phyloP scores from a whole-genome alignment of 306 rosid genomes.

The Corylus heterophylla region DNA sequence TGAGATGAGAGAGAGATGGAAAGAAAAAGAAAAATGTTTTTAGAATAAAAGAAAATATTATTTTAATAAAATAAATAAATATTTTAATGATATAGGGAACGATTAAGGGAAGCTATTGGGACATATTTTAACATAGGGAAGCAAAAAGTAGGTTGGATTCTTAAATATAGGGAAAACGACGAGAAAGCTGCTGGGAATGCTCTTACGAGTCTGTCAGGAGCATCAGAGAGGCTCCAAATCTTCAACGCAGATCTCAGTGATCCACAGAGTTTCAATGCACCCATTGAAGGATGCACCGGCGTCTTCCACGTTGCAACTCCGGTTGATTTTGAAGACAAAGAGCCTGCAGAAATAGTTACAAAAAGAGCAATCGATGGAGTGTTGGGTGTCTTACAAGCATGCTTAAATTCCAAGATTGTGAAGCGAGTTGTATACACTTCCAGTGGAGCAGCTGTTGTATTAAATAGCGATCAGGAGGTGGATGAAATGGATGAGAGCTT shows the following conservation, averaged over 20 bases:
- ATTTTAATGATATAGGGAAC: too few species aligned
- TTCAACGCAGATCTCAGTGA: conserved; percentile 47
- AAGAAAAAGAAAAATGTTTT: too few species aligned
- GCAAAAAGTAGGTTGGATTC: too few species aligned
- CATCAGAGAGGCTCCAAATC: conserved; percentile 49
- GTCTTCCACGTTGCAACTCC: conserved; percentile 61
- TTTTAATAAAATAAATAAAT: too few species aligned
- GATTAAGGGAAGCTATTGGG: too few species aligned
- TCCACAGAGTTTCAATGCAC: conserved; percentile 48
- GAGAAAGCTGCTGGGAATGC: too few species aligned
- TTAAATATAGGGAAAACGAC: too few species aligned
- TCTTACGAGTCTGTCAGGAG: conserved; percentile 49
- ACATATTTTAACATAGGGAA: too few species aligned
- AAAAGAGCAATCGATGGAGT: conserved; percentile 52
- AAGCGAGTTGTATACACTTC: conserved; percentile 67
- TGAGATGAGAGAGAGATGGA: too few species aligned
- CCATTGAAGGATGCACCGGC: conserved; percentile 56
- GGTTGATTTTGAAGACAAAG: conserved; percentile 26
- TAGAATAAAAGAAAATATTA: too few species aligned
- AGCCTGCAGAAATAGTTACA: conserved; percentile 46
- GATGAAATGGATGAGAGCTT: conserved; percentile 44
- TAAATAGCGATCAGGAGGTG: conserved; percentile 2
- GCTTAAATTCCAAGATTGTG: conserved; percentile 40
- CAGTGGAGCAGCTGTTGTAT: conserved; percentile 36
- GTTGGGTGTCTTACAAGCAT: conserved; percentile 49